These are phyloP conservation scores for Aspergillus fijiensis DNA, from an alignment of 2,329 filamentous ascomycete genomes.

Conservation along the genomic window DNA sequence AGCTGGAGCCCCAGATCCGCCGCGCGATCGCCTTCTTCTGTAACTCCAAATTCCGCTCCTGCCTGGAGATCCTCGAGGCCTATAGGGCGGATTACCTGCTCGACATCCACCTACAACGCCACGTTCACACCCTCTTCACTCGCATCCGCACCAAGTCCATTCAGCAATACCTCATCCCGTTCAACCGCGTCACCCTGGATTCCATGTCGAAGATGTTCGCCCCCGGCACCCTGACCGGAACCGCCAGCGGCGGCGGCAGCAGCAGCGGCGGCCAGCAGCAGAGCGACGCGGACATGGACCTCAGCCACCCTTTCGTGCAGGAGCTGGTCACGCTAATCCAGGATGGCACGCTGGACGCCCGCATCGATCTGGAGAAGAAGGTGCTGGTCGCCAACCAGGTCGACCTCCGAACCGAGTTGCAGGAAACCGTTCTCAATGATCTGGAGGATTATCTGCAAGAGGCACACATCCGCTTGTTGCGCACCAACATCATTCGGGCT, in stretches of 20 bases:
- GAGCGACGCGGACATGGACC: slow-evolving; percentile 60
- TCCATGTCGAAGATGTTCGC: slow-evolving; percentile 78
- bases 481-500: slow-evolving; percentile 72
- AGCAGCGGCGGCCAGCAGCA: slow-evolving; percentile 37
- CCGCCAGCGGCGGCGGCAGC: slow-evolving; percentile 15
- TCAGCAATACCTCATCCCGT: slow-evolving; percentile 86
- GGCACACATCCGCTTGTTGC: slow-evolving; percentile 71
- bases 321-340: slow-evolving; percentile 81
- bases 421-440: slow-evolving; percentile 66
- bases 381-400: slow-evolving; percentile 71
- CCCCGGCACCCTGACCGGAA: slow-evolving; percentile 25
- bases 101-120: slow-evolving; percentile 78
- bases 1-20: slow-evolving; percentile 90
- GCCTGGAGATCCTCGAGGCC: slow-evolving; percentile 76
- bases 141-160: slow-evolving; percentile 87
- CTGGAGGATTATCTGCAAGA: slow-evolving; percentile 72
- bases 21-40: slow-evolving; percentile 88
- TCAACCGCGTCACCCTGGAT: slow-evolving; percentile 78
- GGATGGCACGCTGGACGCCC: slow-evolving; percentile 67
- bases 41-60: slow-evolving; percentile 82
- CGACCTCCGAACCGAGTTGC: slow-evolving; percentile 67
- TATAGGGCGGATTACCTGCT: slow-evolving; percentile 86
- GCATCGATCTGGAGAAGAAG: slow-evolving; percentile 80
- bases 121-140: slow-evolving; percentile 69
- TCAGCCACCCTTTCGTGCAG: slow-evolving; percentile 42